These are phyloP conservation scores for Podila verticillata DNA, from an alignment of 192 early-diverging fungal genomes.

Conservation along the genomic window DNA sequence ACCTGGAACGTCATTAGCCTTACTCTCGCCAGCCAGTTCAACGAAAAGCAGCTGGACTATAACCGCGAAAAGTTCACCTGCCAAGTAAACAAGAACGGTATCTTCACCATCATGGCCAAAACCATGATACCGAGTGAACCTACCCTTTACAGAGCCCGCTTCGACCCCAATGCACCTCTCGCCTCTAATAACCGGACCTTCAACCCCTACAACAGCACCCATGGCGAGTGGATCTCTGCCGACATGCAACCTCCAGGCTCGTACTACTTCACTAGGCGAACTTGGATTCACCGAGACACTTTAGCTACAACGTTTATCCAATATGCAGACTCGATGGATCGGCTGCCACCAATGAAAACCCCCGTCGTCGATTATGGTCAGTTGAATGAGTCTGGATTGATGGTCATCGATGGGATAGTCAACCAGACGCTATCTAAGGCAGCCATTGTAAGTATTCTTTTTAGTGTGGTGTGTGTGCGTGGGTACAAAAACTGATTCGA, in stretches of 20 bases:
- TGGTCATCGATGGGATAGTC: background rate
- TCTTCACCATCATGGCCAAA: too few species aligned
- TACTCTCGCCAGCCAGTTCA: background rate
- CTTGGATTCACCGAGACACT: background rate
- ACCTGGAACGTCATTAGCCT: background rate
- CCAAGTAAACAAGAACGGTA: too few species aligned
- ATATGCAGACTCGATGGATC: background rate
- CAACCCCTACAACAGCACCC: background rate
- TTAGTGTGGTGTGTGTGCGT: background rate
- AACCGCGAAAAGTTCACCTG: background rate
- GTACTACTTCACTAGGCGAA: background rate
- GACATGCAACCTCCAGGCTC: background rate
- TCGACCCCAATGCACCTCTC: too few species aligned
- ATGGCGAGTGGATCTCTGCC: background rate
- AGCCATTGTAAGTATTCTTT: background rate
- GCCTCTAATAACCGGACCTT: background rate
- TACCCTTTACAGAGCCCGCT: too few species aligned
- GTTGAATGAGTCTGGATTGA: background rate
- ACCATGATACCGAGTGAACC: too few species aligned
- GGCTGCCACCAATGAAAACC: background rate
- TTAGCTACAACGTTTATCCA: background rate
- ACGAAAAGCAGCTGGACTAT: background rate
- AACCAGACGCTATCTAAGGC: background rate
- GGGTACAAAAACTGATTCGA: background rate
- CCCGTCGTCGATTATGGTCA: background rate